These are phyloP conservation scores for Rhizodiscina lignyota DNA, from an alignment of 495 filamentous ascomycete species.

Conservation along the genomic window DNA sequence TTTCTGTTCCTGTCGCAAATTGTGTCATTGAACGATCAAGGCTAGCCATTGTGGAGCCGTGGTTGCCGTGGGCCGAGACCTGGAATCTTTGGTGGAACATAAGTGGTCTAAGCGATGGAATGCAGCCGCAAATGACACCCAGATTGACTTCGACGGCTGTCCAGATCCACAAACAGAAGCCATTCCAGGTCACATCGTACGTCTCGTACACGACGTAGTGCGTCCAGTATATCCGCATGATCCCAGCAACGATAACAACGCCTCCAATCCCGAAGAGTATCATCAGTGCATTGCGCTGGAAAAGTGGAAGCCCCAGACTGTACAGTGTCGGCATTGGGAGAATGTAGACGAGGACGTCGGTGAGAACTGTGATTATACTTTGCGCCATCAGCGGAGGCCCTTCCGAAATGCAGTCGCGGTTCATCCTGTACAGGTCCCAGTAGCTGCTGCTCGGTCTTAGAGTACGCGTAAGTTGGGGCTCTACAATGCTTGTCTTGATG, in stretches of 20 bases:
- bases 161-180: slow-evolving; percentile 2
- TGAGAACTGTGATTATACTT: background rate
- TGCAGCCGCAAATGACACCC: slow-evolving; percentile 1
- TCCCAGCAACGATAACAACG: slow-evolving; percentile 1
- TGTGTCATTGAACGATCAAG: too few relatives aligned
- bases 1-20: too few relatives aligned
- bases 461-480: too few relatives aligned
- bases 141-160: slow-evolving; percentile 2
- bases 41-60: too few relatives aligned
- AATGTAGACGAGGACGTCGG: background rate
- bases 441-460: background rate
- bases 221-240: slow-evolving; percentile 1
- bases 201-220: slow-evolving; percentile 1
- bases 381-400: background rate
- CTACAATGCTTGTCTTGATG: too few relatives aligned
- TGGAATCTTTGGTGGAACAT: background rate
- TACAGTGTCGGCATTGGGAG: slow-evolving; percentile 1
- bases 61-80: too few relatives aligned
- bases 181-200: slow-evolving; percentile 1
- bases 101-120: slow-evolving; percentile 1
- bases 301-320: background rate
- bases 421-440: background rate
- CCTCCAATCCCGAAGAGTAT: slow-evolving; percentile 1
- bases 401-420: background rate
- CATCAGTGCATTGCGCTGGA: background rate